These are phyloP conservation scores for Angophora floribunda DNA, from an alignment of 345 rosid species.

Conservation along the genomic window DNA sequence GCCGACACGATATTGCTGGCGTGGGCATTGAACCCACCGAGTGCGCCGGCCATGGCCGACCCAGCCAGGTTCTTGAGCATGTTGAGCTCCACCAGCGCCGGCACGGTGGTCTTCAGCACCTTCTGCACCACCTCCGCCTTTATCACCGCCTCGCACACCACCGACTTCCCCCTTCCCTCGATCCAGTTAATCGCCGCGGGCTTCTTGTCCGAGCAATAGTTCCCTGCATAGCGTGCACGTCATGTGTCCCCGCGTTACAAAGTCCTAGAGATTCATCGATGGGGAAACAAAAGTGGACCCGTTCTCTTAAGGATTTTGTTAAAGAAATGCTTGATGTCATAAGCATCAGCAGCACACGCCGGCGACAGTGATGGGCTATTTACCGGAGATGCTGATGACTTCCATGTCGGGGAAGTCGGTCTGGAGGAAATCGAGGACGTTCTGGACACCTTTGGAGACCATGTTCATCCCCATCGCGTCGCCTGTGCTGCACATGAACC, in stretches of 20 bases:
- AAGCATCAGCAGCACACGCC: not conserved
- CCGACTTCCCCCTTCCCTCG: constrained; percentile 64
- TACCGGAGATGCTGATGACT: constrained; percentile 49
- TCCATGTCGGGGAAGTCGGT: constrained; percentile 46
- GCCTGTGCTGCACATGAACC: constrained; percentile 52
- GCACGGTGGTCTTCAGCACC: constrained; percentile 57
- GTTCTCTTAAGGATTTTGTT: not conserved
- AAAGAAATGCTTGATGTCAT: not conserved
- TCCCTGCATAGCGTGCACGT: constrained; percentile 13
- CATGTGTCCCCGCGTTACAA: not conserved
- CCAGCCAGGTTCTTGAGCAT: constrained; percentile 66
- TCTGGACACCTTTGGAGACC: constrained; percentile 53
- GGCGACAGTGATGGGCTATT: not conserved
- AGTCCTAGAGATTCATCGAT: not conserved
- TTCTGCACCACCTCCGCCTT: constrained; percentile 49
- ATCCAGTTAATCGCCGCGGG: constrained; percentile 72
- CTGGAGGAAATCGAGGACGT: constrained; percentile 35
- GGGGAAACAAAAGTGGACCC: not conserved
- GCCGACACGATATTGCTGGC: constrained; percentile 68
- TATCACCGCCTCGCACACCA: constrained; percentile 60
- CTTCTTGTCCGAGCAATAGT: constrained; percentile 67
- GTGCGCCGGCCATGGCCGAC: constrained; percentile 74
- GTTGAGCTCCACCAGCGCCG: constrained; percentile 60
- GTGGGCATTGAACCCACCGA: constrained; percentile 81
- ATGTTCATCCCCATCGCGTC: constrained; percentile 81